Base-by-base conservation (phyloP, 2,329 filamentous ascomycete species). In the Aspergillus caelatus region DNA sequence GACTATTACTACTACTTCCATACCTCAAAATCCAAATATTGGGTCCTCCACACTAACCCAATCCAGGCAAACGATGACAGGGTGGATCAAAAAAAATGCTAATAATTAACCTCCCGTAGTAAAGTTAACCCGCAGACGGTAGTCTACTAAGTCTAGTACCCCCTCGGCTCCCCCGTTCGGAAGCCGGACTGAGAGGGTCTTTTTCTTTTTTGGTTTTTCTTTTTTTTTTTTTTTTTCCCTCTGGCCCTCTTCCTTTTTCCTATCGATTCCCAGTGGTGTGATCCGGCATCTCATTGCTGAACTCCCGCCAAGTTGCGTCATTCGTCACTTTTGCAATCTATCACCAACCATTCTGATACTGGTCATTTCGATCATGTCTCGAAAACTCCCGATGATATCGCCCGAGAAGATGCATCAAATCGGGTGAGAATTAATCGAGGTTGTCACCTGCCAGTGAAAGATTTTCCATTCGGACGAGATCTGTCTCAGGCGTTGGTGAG, bases 191-290 rank as follows among this genome's bases (percentile, higher is more conserved):
- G 58, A 56, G 58, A 67, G 63, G 61, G 63, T 23, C 52, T 36
- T 12, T 21, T 19, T 39, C 12, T 26, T 26, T 10, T 26, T 39
- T 19, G 19, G 3, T 28, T 50, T 50, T 52, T n/a, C n/a, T 32
- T 36, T 54, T 23, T 11, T 30, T 30, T 54, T 54, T 23, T 36
- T 54, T 30, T n/a, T 36, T 1, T 9, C 16, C 2, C 12, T 36
- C 23, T 34, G 9, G 5, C 11, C 21, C 19, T 39, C 36, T 39
- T 48, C 16, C 21, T 12, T 48, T 48, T 23, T 26, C 23, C 23
- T 16, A 11, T 23, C 57, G 41, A 58, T 7, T 7, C 21, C 65
- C 60, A 63, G 65, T 67, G 65, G 65, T 67, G 65, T 67, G 65
- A 67, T 65, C 65, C 65, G 63, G 65, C 53, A 63, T 65, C 62